These are phyloP conservation scores for Trichodelitschia bisporula DNA, from an alignment of 495 filamentous ascomycete species.

Conservation along the genomic window DNA sequence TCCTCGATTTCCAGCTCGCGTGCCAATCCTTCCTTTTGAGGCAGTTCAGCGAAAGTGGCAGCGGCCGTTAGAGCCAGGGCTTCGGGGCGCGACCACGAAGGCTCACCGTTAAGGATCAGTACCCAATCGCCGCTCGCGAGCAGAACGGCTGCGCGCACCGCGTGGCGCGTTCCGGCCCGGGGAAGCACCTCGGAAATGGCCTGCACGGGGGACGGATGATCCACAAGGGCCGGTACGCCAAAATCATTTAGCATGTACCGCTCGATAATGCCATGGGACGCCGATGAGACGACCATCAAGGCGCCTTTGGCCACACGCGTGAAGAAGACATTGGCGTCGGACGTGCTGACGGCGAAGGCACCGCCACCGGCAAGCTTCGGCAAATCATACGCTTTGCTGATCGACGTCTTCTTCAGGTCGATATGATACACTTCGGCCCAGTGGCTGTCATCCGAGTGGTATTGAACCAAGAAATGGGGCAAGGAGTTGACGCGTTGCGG, in stretches of 20 bases:
- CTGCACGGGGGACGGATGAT: constrained; percentile 23
- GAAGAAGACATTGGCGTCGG: constrained; percentile 68
- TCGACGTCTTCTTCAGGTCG: constrained; percentile 34
- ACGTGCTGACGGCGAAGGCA: constrained; percentile 53
- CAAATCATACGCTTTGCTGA: constrained; percentile 51
- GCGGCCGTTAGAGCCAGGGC: constrained; percentile 49
- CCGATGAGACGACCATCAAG: constrained; percentile 45
- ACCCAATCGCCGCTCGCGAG: constrained; percentile 52
- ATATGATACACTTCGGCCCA: constrained; percentile 75
- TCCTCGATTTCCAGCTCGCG: constrained; percentile 67
- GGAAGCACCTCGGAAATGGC: constrained; percentile 65
- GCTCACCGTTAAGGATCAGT: constrained; percentile 56
- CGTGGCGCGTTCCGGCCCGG: constrained; percentile 34
- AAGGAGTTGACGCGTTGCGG: constrained; percentile 40
- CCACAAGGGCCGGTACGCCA: constrained; percentile 1
- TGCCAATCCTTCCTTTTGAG: constrained; percentile 43
- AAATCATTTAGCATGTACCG: constrained; percentile 30
- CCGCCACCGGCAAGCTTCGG: constrained; percentile 42
- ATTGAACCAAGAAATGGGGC: constrained; percentile 70
- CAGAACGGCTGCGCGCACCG: constrained; percentile 52
- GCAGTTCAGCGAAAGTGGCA: constrained; percentile 49
- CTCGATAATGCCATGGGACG: constrained; percentile 47
- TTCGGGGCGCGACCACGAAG: constrained; percentile 62
- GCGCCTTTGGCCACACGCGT: constrained; percentile 52
- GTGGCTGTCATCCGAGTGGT: constrained; percentile 39